These are phyloP conservation scores for Ustilago loliicola DNA, from an alignment of 1,284 basidiomycete species.

Conservation along the genomic window DNA sequence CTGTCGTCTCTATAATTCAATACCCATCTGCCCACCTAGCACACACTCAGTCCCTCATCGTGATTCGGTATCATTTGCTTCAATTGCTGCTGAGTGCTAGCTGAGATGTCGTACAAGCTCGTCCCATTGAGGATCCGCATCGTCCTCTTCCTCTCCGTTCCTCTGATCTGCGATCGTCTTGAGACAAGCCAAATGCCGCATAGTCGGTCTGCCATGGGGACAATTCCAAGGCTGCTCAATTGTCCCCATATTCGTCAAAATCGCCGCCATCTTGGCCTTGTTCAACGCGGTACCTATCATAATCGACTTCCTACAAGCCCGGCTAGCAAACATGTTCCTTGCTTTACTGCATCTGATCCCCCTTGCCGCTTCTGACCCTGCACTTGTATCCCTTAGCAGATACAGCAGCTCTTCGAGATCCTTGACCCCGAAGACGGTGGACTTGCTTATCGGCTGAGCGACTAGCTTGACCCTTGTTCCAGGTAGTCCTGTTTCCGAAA, in stretches of 20 bases:
- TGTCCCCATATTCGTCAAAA: constrained; percentile 91
- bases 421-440: constrained; percentile 82
- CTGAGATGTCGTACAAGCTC: constrained; percentile 20
- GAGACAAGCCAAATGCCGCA: constrained; percentile 75
- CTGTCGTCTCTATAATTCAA: constrained; percentile 2
- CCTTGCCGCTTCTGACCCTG: constrained; percentile 76
- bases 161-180: constrained; percentile 19
- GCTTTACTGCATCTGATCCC: constrained; percentile 87
- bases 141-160: not conserved
- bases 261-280: constrained; percentile 80
- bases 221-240: constrained; percentile 99
- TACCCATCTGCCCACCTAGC: constrained; percentile 3
- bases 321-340: constrained; percentile 94
- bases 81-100: constrained; percentile 1
- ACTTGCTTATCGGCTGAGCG: constrained; percentile 91
- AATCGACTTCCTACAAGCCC: constrained; percentile 93
- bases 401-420: constrained; percentile 95
- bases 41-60: not conserved
- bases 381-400: constrained; percentile 81
- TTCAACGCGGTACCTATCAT: constrained; percentile 93
- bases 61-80: not conserved
- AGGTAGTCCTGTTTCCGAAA: constrained; percentile 74
- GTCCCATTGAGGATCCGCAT: constrained; percentile 18
- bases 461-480: constrained; percentile 78
- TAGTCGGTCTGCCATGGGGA: constrained; percentile 94